Evolutionary conservation across 345 rosid species (phyloP).

Genomic region (Brassica juncea): DNA sequence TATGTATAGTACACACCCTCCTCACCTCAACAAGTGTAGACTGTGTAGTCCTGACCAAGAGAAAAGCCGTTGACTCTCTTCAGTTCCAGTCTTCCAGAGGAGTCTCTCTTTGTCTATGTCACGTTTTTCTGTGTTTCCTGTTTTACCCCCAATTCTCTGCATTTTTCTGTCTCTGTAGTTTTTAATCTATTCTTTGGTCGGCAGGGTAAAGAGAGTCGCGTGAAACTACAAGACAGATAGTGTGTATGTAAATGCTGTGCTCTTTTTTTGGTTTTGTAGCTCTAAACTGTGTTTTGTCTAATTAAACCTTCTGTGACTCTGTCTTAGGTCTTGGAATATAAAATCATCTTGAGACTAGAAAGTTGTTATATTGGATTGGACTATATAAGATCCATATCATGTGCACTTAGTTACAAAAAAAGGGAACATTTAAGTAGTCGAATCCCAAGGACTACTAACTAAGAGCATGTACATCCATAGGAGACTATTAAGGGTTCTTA

Average conservation of each 20-base stretch:
- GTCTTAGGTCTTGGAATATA: constrained; percentile 34
- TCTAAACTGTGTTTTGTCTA: constrained; percentile 32
- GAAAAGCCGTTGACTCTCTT: constrained; percentile 96
- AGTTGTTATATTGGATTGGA: constrained; percentile 28
- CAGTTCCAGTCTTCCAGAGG: constrained; percentile 50
- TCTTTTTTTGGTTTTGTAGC: constrained; percentile 24
- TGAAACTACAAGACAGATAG: constrained; percentile 41
- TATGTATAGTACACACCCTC: constrained; percentile 85
- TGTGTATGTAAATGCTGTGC: constrained; percentile 32
- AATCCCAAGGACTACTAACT: constrained; percentile 36
- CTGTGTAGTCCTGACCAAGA: constrained; percentile 95
- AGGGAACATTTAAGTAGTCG: background rate
- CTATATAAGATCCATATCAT: constrained; percentile 8
- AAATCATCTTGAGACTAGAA: constrained; percentile 18
- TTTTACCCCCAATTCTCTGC: constrained; percentile 38
- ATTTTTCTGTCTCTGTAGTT: constrained; percentile 23
- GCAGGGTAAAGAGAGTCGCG: constrained; percentile 35
- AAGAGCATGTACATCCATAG: too few species aligned
- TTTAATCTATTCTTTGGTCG: background rate
- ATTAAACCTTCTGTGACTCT: background rate
- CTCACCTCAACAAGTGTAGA: constrained; percentile 52
- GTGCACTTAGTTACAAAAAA: background rate
- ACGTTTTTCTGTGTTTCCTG: constrained; percentile 25
- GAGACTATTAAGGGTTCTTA: too few species aligned
- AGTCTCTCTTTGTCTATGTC: constrained; percentile 47